Evolutionary conservation across 306 rosid species (phyloP).

Genomic region (Cucurbita moschata): DNA sequence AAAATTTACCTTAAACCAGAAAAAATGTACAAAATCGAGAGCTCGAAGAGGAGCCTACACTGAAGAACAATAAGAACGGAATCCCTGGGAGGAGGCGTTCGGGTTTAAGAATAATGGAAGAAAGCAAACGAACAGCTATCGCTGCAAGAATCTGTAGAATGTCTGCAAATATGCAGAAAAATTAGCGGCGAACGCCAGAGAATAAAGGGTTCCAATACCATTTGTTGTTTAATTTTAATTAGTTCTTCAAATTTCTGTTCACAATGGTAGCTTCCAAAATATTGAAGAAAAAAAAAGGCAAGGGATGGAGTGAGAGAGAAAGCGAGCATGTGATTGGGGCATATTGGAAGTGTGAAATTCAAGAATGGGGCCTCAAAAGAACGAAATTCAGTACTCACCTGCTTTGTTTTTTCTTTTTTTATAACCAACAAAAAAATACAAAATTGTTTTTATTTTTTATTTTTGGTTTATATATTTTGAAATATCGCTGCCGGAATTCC

Average conservation of each 20-base stretch:
- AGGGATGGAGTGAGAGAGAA: not conserved
- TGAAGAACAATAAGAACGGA: constrained; percentile 11
- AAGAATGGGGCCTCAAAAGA: constrained; percentile 25
- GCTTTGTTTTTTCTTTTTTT: constrained; percentile 4
- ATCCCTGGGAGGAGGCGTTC: constrained; percentile 2
- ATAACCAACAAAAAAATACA: not conserved
- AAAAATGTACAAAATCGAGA: constrained; percentile 15
- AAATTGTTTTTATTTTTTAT: not conserved
- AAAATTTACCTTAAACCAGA: constrained; percentile 37
- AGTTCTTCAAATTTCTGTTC: constrained; percentile 15
- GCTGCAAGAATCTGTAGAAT: constrained; percentile 26
- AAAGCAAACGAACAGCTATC: constrained; percentile 1
- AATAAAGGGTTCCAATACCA: constrained; percentile 10
- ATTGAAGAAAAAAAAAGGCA: not conserved
- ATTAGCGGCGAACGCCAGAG: constrained; percentile 12
- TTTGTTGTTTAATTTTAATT: constrained; percentile 18
- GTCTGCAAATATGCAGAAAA: constrained; percentile 21
- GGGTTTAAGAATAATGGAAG: constrained; percentile 16
- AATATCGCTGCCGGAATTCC: constrained; percentile 29
- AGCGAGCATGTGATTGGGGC: constrained; percentile 41
- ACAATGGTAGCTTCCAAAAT: constrained; percentile 11
- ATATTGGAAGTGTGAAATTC: constrained; percentile 30
- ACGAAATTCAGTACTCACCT: constrained; percentile 22
- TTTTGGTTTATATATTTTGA: not conserved
- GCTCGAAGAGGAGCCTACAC: constrained; percentile 3